Conservation (phyloP, 163 green algal genomes). For the Scenedesmus sp. region DNA sequence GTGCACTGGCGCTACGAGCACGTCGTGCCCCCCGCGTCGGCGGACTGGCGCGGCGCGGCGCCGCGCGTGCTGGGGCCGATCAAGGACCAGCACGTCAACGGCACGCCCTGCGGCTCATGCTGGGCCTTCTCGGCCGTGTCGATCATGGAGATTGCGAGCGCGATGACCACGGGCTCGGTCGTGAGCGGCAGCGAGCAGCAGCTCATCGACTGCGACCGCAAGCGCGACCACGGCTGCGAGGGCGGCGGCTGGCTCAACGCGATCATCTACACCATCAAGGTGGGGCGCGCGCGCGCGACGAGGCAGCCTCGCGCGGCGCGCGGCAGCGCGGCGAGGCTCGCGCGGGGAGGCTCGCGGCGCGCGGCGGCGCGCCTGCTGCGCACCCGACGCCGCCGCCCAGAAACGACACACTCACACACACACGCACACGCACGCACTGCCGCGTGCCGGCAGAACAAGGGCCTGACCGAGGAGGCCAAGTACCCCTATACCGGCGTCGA, state of each 20-base stretch:
- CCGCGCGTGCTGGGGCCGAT: constrained; percentile 50
- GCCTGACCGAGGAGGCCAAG: constrained; percentile 49
- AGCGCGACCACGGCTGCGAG: constrained; percentile 43
- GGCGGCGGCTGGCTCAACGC: constrained; percentile 28
- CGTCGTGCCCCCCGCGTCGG: constrained; percentile 11
- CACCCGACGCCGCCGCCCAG: too few relatives aligned
- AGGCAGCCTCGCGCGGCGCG: too few relatives aligned
- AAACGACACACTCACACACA: too few relatives aligned
- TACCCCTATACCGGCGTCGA: constrained; percentile 53
- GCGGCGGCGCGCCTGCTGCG: neutral
- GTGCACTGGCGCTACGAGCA: constrained; percentile 45
- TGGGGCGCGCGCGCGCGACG: too few relatives aligned
- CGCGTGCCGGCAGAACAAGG: constrained; percentile 23
- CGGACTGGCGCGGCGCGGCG: constrained; percentile 49
- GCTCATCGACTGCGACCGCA: constrained; percentile 59
- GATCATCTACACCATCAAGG: constrained; percentile 21
- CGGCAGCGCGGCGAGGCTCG: neutral
- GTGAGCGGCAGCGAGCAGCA: constrained; percentile 54
- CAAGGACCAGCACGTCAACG: constrained; percentile 57
- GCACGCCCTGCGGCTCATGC: constrained; percentile 43
- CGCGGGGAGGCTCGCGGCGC: neutral
- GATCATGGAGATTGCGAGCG: constrained; percentile 50
- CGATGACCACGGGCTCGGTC: constrained; percentile 39
- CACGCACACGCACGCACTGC: too few relatives aligned
- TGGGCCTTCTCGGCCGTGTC: constrained; percentile 53